A percentile compares a stretch with the other conserved stretches of the same genome.
These are phyloP conservation scores for Climacium dendroides DNA, from an alignment of 225 moss, liverwort and hornwort species.

Conservation along the genomic window DNA sequence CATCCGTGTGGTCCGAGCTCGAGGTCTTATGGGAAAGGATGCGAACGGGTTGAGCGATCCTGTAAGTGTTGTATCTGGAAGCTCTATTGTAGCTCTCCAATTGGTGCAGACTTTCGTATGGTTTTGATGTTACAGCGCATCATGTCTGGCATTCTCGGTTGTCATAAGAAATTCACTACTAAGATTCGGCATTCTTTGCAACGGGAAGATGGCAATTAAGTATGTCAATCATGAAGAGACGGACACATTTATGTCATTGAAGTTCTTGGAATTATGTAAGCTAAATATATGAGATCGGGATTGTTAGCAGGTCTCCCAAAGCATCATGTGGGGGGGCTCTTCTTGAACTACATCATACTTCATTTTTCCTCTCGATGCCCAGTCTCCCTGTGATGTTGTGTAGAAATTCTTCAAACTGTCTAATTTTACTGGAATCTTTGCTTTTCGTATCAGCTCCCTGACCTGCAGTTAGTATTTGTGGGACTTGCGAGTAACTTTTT, in stretches of 20 bases:
- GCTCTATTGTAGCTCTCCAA: too few species aligned
- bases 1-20: slow-evolving; percentile 63
- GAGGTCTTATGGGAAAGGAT: slow-evolving; percentile 69
- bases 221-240: too few species aligned
- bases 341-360: too few species aligned
- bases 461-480: neutral
- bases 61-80: slow-evolving; percentile 3
- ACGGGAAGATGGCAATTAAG: neutral
- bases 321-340: neutral
- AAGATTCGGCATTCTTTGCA: too few species aligned
- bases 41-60: slow-evolving; percentile 80
- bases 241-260: too few species aligned
- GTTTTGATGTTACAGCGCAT: too few species aligned
- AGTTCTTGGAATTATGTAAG: too few species aligned
- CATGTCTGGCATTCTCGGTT: neutral
- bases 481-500: neutral
- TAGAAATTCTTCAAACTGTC: neutral
- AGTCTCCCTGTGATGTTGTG: neutral
- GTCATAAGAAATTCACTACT: too few species aligned
- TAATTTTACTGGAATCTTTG: neutral
- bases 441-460: neutral
- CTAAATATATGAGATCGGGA: neutral
- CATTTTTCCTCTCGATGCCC: too few species aligned
- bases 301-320: too few species aligned
- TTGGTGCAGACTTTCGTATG: neutral